Evolutionary conservation across 2,329 filamentous ascomycete genomes (phyloP), one percentile per base, ranked within the genome.

Genomic region (Neophaeococcomyces aloes): DNA sequence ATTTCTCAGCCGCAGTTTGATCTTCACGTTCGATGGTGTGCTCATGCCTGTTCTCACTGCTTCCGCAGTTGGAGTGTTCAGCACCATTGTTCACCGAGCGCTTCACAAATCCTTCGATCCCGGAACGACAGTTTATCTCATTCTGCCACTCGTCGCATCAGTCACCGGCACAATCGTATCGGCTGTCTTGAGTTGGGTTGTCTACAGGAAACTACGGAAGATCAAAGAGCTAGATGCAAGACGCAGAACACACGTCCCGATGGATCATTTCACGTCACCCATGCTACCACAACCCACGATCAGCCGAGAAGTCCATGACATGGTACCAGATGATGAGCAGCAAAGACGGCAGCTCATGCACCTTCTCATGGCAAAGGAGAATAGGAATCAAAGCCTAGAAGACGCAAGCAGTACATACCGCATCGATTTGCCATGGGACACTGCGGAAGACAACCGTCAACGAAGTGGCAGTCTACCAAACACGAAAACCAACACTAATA

Each of bases 301-400:
- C 8, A 37, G 33, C 33, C 33, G 34, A 15, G 41, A 44, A 19
- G 41, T 30, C 13, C 34, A 19, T 15, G 23, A 38, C 14, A 44
- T 47, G 34, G 29, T 53, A 14, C 53, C 53, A 3, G 59, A 61
- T 17, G 63, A 66, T 39, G 62, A 66, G 40, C 58, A 62, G 53
- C 61, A 65, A 42, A 61, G 64, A 27, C 60, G 59, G 29, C 61
- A 66, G 40, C 50, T 65, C 19, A 45, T 56, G 10, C 58, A 60
- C 27, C 56, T 62, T 10, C 51, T 66, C 14, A 46, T 65, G 17
- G 56, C 58, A 23, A 54, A 58, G 38, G 58, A 57, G 5, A 50
- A 54, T 5, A 47, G 50, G 4, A 50, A 56, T 13, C 53, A 57
- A 6, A 55, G 50, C 6, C 52, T 56, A 2, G 55, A 58, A n/a